Base-by-base conservation (phyloP, 1,139 yeast species). In the Kluyveromyces sp. region DNA sequence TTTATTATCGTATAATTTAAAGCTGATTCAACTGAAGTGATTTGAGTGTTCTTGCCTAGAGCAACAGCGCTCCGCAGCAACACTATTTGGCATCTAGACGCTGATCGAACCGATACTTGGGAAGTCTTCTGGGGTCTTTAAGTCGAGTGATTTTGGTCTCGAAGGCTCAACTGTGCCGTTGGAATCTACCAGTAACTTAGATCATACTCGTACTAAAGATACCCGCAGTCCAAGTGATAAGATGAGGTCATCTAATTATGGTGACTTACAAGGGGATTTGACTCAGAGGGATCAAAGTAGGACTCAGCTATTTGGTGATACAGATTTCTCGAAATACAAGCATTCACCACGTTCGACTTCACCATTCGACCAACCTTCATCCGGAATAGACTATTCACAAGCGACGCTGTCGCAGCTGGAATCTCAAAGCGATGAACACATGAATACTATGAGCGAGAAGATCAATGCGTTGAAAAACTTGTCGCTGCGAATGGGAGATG, bases 371-470 rank as follows among this genome's bases (percentile, higher is more conserved):
- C 50, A 46, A 30, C 43, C 39, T 13, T 34, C 42, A 11, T 42
- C 43, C 7, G 50, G 43, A 30, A 40, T 60, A 9, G 64, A 58
- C 42, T 58, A 58, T 43, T 57, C 63, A 4, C 64, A 85, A 43
- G 73, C 78, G 47, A 72, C 80, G 56, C 70, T 82, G 68, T 78
- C 87, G 39, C 74, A 73, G 46, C 67, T 88, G 42, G 97, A 89
- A 60, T 75, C 88, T 12, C 96, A 89, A 60, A 83, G 83, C 55
- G 86, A 86, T 50, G 88, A 83, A 34, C 88, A 86, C 47, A 65
- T 84, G 60, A 78, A 78, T 42, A 64, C 74, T 13, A 81, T 89
- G 80, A 73, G 80, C 38, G 76, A 78, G 44, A 85, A 84, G 56
- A 80, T 89, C 31, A 70, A 76, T 42, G 72, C 83, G 55, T 68